Percentiles rank a stretch among this genome's conserved stretches.
Evolutionary conservation across 768 basidiomycete species (phyloP).

Genomic region (Suillus spraguei): DNA sequence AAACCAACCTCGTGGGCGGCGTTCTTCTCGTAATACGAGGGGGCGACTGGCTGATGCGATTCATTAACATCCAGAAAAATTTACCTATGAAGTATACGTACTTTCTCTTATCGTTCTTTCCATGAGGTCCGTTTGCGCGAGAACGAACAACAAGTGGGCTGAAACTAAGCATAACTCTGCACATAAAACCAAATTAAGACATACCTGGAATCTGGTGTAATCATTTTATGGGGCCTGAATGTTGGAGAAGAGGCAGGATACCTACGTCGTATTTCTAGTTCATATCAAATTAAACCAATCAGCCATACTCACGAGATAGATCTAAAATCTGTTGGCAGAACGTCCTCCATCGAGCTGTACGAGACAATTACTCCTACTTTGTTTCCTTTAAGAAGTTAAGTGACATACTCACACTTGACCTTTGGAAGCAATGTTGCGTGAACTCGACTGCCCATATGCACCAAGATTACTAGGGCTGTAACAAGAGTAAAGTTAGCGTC

Average conservation of each 20-base stretch:
- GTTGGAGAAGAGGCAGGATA: constrained; percentile 18
- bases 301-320: constrained; percentile 22
- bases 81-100: not conserved
- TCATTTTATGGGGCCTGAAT: constrained; percentile 25
- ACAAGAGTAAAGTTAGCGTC: constrained; percentile 16
- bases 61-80: not conserved
- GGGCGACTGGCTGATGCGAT: constrained; percentile 1
- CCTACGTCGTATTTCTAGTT: constrained; percentile 14
- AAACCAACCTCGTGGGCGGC: not conserved
- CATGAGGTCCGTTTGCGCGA: constrained; percentile 24
- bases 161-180: constrained; percentile 3
- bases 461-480: constrained; percentile 37
- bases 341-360: constrained; percentile 4
- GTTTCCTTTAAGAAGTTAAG: not conserved
- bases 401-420: constrained; percentile 22
- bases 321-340: constrained; percentile 28
- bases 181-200: not conserved
- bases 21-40: constrained; percentile 1
- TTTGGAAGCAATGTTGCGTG: constrained; percentile 14
- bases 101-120: constrained; percentile 4
- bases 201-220: constrained; percentile 37
- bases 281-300: constrained; percentile 5
- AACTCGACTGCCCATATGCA: constrained; percentile 30
- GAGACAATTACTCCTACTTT: not conserved
- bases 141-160: constrained; percentile 27